These are phyloP conservation scores for Debaryomyces fabryi DNA, from an alignment of 1,139 yeast species.

Conservation along the genomic window DNA sequence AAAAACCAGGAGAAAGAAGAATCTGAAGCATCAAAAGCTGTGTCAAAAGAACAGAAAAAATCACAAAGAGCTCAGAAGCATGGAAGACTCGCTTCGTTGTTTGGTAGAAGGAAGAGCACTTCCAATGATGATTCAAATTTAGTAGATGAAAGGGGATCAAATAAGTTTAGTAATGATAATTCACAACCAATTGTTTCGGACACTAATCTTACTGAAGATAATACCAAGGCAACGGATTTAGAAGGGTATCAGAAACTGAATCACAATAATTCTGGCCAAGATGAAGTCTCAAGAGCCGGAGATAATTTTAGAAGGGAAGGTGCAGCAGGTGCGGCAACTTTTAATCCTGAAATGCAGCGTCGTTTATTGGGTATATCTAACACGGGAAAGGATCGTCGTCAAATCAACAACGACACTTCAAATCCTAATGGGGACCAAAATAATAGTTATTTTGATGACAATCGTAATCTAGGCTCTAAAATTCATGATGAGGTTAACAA, in stretches of 20 bases:
- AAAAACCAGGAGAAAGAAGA: conserved; percentile 14
- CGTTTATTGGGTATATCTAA: background rate
- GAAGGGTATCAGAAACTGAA: background rate
- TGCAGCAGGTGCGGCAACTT: background rate
- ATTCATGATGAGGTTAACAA: background rate
- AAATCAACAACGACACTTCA: background rate
- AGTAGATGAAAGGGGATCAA: background rate
- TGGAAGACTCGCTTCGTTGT: conserved; percentile 7
- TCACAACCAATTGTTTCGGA: background rate
- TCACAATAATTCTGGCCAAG: background rate
- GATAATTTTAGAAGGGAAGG: background rate
- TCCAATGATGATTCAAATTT: background rate
- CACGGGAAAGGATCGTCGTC: background rate
- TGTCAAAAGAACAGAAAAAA: conserved; percentile 9
- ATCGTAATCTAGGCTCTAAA: background rate
- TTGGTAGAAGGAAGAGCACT: conserved; percentile 6
- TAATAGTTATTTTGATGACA: background rate
- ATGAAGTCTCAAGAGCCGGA: background rate
- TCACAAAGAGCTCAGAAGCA: background rate
- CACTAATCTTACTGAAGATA: background rate
- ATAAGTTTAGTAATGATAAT: background rate
- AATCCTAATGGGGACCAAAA: background rate
- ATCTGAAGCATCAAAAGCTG: conserved; percentile 14
- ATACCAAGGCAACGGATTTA: background rate
- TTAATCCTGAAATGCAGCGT: background rate